These are phyloP conservation scores for Skeletonema marinoi DNA, from an alignment of 108 stramenopile genomes.

Conservation along the genomic window DNA sequence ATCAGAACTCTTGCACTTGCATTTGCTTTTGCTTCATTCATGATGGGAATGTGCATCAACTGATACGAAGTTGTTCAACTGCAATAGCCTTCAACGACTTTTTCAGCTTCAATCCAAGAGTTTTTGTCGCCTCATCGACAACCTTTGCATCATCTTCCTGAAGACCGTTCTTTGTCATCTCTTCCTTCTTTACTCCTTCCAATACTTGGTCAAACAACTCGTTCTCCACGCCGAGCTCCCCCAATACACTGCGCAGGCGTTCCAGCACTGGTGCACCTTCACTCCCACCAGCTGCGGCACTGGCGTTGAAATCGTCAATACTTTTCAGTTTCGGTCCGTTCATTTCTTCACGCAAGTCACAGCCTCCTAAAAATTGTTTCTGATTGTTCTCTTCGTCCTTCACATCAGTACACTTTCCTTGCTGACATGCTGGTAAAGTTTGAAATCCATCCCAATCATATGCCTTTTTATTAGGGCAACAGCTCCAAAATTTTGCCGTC, in stretches of 20 bases:
- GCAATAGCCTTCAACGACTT: constrained; percentile 75
- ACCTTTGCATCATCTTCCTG: constrained; percentile 53
- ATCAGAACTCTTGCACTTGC: neutral
- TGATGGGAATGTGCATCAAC: constrained; percentile 12
- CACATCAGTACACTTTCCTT: constrained; percentile 77
- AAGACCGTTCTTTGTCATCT: constrained; percentile 48
- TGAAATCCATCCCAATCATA: constrained; percentile 91
- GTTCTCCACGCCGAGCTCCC: constrained; percentile 75
- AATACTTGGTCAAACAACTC: constrained; percentile 87
- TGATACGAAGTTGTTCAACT: constrained; percentile 78
- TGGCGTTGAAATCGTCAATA: constrained; percentile 89
- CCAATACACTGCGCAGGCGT: constrained; percentile 62
- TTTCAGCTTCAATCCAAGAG: constrained; percentile 74
- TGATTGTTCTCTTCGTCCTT: constrained; percentile 55
- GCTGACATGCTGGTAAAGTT: constrained; percentile 74
- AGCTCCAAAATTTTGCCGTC: constrained; percentile 96
- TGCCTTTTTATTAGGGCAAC: constrained; percentile 90
- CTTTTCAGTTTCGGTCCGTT: constrained; percentile 58
- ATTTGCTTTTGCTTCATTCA: neutral
- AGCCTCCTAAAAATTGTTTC: constrained; percentile 85
- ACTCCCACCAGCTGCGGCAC: constrained; percentile 72
- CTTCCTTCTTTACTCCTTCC: constrained; percentile 67
- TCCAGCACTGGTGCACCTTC: constrained; percentile 80
- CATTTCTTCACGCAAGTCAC: constrained; percentile 71
- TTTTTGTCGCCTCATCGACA: constrained; percentile 59